Evolutionary conservation across 495 filamentous ascomycete genomes (phyloP), one percentile per base, ranked within the genome.

Genomic region (Hyaloscypha finlandica): DNA sequence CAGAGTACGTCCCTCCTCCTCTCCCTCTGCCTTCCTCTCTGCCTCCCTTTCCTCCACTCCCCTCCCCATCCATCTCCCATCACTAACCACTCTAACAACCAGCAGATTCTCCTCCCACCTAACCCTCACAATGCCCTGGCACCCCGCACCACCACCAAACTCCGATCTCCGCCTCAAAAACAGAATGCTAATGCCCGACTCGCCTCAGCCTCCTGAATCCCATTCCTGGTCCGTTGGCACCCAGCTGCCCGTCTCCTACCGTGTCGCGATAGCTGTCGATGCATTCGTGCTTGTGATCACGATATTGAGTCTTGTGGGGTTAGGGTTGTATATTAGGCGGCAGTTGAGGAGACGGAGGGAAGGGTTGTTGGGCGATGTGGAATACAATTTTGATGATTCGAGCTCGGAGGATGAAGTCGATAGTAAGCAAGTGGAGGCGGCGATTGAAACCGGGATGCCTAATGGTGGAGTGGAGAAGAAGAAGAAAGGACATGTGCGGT

Each of bases 401-500:
- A 48, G 42, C 3, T 48, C 16, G 20, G 59, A 16, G 12, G 59
- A 48, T 25, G 59, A 48, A 35, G 33, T 16, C 37, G 14, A 48
- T 14, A 29, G 53, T 16, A 56, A 59, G 31, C 30, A 37, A 35
- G 56, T 39, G 6, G 12, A 33, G 30, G 32, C 12, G 30, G 16
- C 25, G 30, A n/a, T 25, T 16, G 30, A n/a, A 6, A 59, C 31
- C 16, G 56, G 29, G 30, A 16, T 14, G 56, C 8, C 29, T 25
- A 12, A 12, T 37, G 56, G 5, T 4, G n/a, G n/a, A 14, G 37
- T 12, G 20, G 20, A 48, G 20, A 48, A 19, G 59, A 42, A 33
- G 22, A 65, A 58, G 63, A 59, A 58, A 20, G 39, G 63, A n/a
- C 63, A 65, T 65, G 63, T 65, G 33, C 45, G 63, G 39, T 65